A percentile compares a stretch with the other conserved stretches of the same genome.
Conservation (phyloP, 495 filamentous ascomycete species). For the Xylaria intraflava region DNA sequence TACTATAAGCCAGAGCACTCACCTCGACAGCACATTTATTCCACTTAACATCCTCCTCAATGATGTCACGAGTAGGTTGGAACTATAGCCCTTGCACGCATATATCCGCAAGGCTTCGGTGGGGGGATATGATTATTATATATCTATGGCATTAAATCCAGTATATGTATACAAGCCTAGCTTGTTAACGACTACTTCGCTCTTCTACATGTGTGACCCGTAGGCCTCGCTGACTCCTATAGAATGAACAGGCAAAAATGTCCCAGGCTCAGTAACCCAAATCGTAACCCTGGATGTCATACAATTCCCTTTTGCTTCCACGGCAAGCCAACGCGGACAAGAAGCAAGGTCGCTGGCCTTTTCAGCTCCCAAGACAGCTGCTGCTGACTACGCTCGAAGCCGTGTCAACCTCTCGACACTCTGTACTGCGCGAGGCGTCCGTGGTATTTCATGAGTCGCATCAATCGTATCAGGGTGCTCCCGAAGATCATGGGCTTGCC, state of each 20-base stretch:
- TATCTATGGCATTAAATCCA: slow-evolving; percentile 22
- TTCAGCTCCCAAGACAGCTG: not conserved
- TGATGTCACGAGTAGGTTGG: too few relatives aligned
- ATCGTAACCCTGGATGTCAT: slow-evolving; percentile 15
- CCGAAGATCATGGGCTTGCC: slow-evolving; percentile 48
- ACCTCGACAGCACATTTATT: too few relatives aligned
- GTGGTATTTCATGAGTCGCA: not conserved
- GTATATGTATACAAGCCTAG: slow-evolving; percentile 22
- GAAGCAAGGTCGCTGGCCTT: not conserved
- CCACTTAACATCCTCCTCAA: too few relatives aligned
- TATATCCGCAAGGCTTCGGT: not conserved
- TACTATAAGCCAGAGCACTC: too few relatives aligned
- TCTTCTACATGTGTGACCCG: slow-evolving; percentile 22
- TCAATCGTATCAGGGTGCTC: slow-evolving; percentile 2
- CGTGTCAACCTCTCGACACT: not conserved
- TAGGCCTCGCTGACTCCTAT: slow-evolving; percentile 11
- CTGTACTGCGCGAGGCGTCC: not conserved
- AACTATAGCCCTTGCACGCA: too few relatives aligned
- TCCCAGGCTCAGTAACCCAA: slow-evolving; percentile 16
- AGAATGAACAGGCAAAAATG: slow-evolving; percentile 9
- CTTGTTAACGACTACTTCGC: slow-evolving; percentile 6
- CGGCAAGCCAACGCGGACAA: not conserved
- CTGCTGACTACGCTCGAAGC: not conserved
- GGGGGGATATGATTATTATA: slow-evolving; percentile 21
- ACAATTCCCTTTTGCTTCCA: slow-evolving; percentile 3